Evolutionary conservation across 495 filamentous ascomycete genomes (phyloP), one percentile per base, ranked within the genome.

Genomic region (Penicillium herquei): DNA sequence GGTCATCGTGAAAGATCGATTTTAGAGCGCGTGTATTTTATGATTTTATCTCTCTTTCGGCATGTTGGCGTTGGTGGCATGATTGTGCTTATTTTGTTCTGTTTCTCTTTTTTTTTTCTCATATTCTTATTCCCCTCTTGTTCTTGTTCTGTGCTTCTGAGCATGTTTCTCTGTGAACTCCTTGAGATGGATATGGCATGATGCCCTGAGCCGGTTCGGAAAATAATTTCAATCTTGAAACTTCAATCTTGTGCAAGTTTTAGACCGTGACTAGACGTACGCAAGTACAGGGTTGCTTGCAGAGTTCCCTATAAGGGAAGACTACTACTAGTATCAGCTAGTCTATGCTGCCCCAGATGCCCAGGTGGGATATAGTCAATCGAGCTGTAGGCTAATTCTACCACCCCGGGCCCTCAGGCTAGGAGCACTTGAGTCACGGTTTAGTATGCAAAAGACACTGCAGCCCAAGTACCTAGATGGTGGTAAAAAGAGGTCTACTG

Each of bases 1-100:
- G 56, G 65, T 58, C 61, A 70, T 59, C 57, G 66, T 72, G 71
- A 68, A 67, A 70, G 64, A 72, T 61, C 63, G 55, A 65, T 61
- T 68, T 56, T 76, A 76, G 73, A 78, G 69, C 70, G 72, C 64
- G 72, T 73, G 75, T 79, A 72, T 70, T 78, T 73, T 77, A 76
- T 73, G 62, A 57, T 65, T 66, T 64, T 52, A 21, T 49, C 32
- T 12, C 9, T 49, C 13, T 59, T 52, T 46, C 39, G 60, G 69
- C 52, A 57, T 61, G 56, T 55, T 58, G 72, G 72, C 62, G 66
- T 70, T 70, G 44, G 54, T 55, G 56, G 63, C 47, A 54, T 49
- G 56, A 54, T 67, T 67, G 12, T 44, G 54, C 49, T 56, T 39
- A 58, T 37, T 57, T 55, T 39, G 18, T 26, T 26, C 21, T 4